Conservation (phyloP, 2,329 filamentous ascomycete species). For the Alternaria dauci region DNA sequence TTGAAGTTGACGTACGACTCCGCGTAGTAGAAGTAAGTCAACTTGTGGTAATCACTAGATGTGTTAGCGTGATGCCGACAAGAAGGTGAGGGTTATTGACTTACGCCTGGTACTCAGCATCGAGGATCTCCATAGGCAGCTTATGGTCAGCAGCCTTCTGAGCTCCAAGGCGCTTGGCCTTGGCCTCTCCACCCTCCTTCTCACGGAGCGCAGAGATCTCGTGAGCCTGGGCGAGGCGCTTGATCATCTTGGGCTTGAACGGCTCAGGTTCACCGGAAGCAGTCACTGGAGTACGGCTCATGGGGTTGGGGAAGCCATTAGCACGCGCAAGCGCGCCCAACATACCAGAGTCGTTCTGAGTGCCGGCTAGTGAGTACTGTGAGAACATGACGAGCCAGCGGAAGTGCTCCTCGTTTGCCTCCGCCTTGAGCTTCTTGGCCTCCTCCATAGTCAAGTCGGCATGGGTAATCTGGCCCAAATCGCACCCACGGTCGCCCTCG, state of each 20-base stretch:
- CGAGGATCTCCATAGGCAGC: slow-evolving; percentile 97
- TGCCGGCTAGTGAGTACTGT: slow-evolving; percentile 57
- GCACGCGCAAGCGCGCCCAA: slow-evolving; percentile 50
- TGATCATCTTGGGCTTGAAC: slow-evolving; percentile 90
- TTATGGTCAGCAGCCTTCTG: slow-evolving; percentile 95
- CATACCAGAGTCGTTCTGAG: slow-evolving; percentile 60
- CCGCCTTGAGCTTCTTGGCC: slow-evolving; percentile 87
- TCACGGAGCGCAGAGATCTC: slow-evolving; percentile 89
- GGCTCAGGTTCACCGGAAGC: slow-evolving; percentile 66
- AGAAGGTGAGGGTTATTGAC: slow-evolving; percentile 49
- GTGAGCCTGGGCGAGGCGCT: slow-evolving; percentile 88
- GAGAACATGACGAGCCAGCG: slow-evolving; percentile 99
- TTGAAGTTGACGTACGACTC: slow-evolving; percentile 99
- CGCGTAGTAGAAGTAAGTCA: slow-evolving; percentile 99
- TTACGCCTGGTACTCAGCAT: slow-evolving; percentile 98
- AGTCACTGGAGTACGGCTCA: slow-evolving; percentile 58
- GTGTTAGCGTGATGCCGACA: slow-evolving; percentile 30
- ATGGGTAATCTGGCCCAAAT: slow-evolving; percentile 89
- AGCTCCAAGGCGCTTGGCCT: slow-evolving; percentile 95
- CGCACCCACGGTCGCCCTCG: slow-evolving; percentile 94
- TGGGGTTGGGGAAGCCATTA: slow-evolving; percentile 41
- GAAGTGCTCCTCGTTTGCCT: slow-evolving; percentile 94
- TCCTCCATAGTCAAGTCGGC: slow-evolving; percentile 88
- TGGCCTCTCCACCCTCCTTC: slow-evolving; percentile 97
- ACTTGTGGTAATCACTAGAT: slow-evolving; percentile 93